These are phyloP conservation scores for Aspergillus luchuensis DNA, from an alignment of 2,329 filamentous ascomycete genomes.

Conservation along the genomic window DNA sequence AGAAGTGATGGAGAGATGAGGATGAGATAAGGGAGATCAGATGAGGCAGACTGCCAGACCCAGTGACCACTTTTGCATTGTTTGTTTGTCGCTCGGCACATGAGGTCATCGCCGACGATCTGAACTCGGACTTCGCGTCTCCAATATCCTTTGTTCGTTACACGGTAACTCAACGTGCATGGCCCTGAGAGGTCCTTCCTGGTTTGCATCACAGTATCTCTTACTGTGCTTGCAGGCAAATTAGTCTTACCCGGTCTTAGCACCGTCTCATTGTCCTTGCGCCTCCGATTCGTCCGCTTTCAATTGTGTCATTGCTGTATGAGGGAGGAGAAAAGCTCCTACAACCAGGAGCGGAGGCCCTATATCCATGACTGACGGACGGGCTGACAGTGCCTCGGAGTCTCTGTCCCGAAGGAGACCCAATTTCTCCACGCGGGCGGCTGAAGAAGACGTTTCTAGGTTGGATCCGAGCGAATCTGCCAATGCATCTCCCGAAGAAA, in stretches of 20 bases:
- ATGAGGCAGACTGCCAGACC: constrained; percentile 6
- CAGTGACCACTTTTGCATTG: constrained; percentile 34
- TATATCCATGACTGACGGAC: constrained; percentile 27
- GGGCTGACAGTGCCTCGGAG: constrained; percentile 23
- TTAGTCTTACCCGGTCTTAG: neutral
- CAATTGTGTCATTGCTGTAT: neutral
- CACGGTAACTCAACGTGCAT: constrained; percentile 2
- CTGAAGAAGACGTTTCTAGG: constrained; percentile 41
- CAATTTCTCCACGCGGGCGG: constrained; percentile 43
- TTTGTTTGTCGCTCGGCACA: constrained; percentile 27
- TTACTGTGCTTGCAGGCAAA: constrained; percentile 1
- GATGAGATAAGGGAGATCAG: neutral
- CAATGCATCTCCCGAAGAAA: constrained; percentile 24
- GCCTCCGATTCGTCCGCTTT: neutral
- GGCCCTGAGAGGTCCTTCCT: neutral
- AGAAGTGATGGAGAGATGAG: neutral
- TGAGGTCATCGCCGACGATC: constrained; percentile 25
- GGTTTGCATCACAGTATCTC: neutral
- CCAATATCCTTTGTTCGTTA: neutral
- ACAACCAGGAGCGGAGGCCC: constrained; percentile 6
- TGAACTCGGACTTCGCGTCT: neutral
- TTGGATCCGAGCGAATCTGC: constrained; percentile 36
- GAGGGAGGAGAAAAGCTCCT: constrained; percentile 2
- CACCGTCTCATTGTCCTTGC: neutral
- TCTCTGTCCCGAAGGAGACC: constrained; percentile 39